Percentiles rank a stretch among this genome's conserved stretches.
Evolutionary conservation across 1,284 basidiomycete species (phyloP).

Genomic region (Austroboletus niveus): DNA sequence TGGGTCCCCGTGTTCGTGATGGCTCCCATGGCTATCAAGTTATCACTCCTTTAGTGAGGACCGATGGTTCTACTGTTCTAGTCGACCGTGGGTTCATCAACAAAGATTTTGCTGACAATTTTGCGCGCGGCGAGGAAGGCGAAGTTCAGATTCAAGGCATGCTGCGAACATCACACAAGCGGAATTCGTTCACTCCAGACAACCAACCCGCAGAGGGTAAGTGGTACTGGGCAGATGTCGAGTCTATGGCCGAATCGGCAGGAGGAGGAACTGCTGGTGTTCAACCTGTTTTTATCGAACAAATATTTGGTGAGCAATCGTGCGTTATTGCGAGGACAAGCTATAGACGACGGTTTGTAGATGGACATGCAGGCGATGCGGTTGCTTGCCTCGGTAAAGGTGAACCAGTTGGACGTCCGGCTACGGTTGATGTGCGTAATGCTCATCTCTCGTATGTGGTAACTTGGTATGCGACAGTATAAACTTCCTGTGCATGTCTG

Average conservation of each 20-base stretch:
- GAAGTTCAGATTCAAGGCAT: conserved; percentile 73
- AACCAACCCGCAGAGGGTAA: conserved; percentile 79
- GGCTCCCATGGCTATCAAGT: conserved; percentile 87
- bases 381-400: conserved; percentile 66
- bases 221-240: conserved; percentile 93
- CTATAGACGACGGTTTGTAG: conserved; percentile 41
- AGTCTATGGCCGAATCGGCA: conserved; percentile 78
- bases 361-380: conserved; percentile 76
- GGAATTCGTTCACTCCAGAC: conserved; percentile 84
- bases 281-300: conserved; percentile 84
- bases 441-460: conserved; percentile 94
- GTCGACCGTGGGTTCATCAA: conserved; percentile 93
- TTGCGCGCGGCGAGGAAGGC: conserved; percentile 41
- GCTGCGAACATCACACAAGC: conserved; percentile 66
- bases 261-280: conserved; percentile 69
- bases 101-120: conserved; percentile 48
- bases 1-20: conserved; percentile 86
- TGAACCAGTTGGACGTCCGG: conserved; percentile 81
- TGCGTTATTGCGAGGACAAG: background rate
- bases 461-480: conserved; percentile 70
- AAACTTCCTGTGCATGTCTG: conserved; percentile 1
- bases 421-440: conserved; percentile 89
- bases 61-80: conserved; percentile 76
- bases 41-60: conserved; percentile 79
- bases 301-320: conserved; percentile 70